Evolutionary conservation across 2,329 filamentous ascomycete genomes (phyloP).

Genomic region (Epichloe sp.): DNA sequence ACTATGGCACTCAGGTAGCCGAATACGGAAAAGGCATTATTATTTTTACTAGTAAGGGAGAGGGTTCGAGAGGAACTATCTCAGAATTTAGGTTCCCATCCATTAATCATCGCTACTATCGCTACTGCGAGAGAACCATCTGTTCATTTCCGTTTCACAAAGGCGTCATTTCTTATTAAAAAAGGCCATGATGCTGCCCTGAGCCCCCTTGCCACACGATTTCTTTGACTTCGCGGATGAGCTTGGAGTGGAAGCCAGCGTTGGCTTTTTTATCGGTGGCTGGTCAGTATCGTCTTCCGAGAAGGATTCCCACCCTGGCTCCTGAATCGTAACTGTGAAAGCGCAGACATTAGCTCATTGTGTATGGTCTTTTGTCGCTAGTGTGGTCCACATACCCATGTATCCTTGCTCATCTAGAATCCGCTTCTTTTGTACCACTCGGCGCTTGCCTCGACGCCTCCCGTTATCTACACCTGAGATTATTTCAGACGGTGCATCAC

Average conservation of each 20-base stretch:
- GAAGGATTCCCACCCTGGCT: conserved; percentile 80
- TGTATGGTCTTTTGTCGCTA: neutral
- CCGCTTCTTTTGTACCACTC: conserved; percentile 78
- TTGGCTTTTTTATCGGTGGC: conserved; percentile 40
- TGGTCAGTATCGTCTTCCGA: conserved; percentile 69
- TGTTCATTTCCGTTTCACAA: neutral
- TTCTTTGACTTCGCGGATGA: conserved; percentile 44
- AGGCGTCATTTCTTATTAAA: conserved; percentile 56
- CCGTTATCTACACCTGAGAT: conserved; percentile 42
- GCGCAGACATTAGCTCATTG: neutral
- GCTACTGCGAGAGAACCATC: neutral
- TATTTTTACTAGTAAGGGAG: no score
- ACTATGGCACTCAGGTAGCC: no score
- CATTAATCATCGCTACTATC: neutral
- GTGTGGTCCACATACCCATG: conserved; percentile 49
- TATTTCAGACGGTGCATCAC: conserved; percentile 35
- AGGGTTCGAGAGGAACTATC: no score
- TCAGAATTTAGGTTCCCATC: neutral
- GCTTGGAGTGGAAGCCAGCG: conserved; percentile 28
- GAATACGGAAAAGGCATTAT: no score
- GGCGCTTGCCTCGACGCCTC: conserved; percentile 61
- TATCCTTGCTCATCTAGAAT: conserved; percentile 83
- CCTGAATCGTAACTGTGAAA: conserved; percentile 65
- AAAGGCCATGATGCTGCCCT: conserved; percentile 86
- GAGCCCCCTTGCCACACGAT: conserved; percentile 41